Evolutionary conservation across 495 filamentous ascomycete species (phyloP).

Genomic region (Xylaria bambusicola): DNA sequence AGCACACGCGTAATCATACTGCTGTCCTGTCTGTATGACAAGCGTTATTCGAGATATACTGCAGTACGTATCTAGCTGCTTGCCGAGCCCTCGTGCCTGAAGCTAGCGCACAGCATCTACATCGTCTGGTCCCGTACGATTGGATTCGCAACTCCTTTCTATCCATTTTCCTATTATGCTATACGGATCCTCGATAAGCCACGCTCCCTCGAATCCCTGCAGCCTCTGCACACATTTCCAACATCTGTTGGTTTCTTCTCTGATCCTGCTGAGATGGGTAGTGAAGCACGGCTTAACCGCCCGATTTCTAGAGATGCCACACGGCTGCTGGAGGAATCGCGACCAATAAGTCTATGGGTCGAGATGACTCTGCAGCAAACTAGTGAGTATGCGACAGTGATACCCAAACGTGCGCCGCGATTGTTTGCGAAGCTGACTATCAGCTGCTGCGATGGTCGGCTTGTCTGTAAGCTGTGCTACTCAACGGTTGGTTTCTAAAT

Average conservation of each 20-base stretch:
- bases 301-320: not conserved
- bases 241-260: not conserved
- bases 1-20: constrained; percentile 5
- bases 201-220: not conserved
- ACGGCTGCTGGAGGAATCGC: not conserved
- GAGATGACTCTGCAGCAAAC: too few species aligned
- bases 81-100: constrained; percentile 9
- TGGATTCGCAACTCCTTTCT: not conserved
- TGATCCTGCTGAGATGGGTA: not conserved
- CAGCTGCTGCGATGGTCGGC: too few species aligned
- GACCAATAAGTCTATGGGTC: not conserved
- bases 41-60: not conserved
- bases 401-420: not conserved
- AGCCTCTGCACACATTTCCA: not conserved
- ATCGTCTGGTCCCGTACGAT: constrained; percentile 1
- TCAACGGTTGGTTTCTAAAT: too few species aligned
- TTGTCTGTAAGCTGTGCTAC: too few species aligned
- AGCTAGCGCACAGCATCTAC: constrained; percentile 18
- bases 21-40: not conserved
- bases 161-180: not conserved
- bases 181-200: not conserved
- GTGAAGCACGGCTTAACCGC: not conserved
- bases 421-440: not conserved
- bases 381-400: not conserved
- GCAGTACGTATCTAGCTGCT: not conserved